These are phyloP conservation scores for Porcisia deanei DNA, from an alignment of 208 protist genomes.

Conservation along the genomic window DNA sequence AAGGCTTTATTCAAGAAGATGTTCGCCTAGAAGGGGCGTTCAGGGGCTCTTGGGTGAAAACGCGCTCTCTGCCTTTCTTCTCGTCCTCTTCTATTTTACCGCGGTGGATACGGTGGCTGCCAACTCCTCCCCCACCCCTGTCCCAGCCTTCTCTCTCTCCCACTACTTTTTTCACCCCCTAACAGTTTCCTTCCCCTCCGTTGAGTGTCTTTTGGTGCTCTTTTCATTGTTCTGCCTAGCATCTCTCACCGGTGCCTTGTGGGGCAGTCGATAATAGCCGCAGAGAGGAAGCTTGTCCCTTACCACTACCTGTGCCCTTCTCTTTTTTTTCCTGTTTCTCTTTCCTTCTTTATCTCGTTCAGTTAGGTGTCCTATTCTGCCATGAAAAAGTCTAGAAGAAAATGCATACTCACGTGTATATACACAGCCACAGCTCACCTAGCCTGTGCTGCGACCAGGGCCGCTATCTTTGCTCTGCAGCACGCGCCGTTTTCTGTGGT, in stretches of 20 bases:
- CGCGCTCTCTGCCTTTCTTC: background rate
- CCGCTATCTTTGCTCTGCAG: too few species aligned
- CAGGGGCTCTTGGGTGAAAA: background rate
- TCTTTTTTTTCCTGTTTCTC: background rate
- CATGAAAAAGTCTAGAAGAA: background rate
- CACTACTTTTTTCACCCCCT: background rate
- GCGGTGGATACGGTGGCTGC: too few species aligned
- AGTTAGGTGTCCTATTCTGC: background rate
- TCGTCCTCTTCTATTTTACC: too few species aligned
- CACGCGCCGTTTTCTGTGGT: too few species aligned
- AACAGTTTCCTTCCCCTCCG: conserved; percentile 6
- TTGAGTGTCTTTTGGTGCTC: background rate
- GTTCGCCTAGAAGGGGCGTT: conserved; percentile 52
- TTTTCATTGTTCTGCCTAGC: conserved; percentile 5
- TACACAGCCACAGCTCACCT: background rate
- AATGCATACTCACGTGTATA: background rate
- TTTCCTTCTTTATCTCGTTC: background rate
- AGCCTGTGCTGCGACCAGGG: background rate
- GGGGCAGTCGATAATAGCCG: too few species aligned
- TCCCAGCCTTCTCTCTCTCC: too few species aligned
- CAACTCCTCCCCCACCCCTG: too few species aligned
- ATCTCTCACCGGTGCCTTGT: background rate
- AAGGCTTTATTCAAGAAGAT: conserved; percentile 81
- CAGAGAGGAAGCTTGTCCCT: conserved; percentile 7
- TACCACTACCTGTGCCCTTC: background rate